phyloP scores from a whole-genome alignment of 2,329 filamentous ascomycete species.

The Paraphaeosphaeria minitans region DNA sequence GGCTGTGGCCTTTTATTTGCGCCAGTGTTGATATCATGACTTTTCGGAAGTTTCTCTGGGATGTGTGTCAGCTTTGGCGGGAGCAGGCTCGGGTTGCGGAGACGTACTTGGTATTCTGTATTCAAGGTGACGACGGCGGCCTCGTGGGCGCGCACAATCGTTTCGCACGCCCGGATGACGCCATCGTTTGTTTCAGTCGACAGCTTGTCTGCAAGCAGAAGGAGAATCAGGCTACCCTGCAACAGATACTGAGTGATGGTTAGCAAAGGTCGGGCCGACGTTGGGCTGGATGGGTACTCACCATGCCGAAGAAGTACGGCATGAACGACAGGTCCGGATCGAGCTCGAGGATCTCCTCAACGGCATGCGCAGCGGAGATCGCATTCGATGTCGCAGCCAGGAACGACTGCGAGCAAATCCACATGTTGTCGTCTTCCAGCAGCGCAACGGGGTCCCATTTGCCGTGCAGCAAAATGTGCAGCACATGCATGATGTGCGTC shows the following conservation, averaged over 20 bases:
- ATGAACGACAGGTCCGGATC: slow-evolving; percentile 93
- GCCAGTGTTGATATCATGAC: slow-evolving; percentile 53
- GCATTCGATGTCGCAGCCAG: slow-evolving; percentile 86
- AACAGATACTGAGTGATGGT: slow-evolving; percentile 66
- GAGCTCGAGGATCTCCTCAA: slow-evolving; percentile 83
- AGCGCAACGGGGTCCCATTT: slow-evolving; percentile 95
- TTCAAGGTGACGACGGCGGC: slow-evolving; percentile 95
- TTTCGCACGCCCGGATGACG: slow-evolving; percentile 88
- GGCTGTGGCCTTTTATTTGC: slow-evolving; percentile 45
- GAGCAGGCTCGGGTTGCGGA: not conserved
- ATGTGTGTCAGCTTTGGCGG: slow-evolving; percentile 4
- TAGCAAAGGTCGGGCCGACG: slow-evolving; percentile 9
- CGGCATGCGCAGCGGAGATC: slow-evolving; percentile 85
- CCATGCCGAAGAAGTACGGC: slow-evolving; percentile 93
- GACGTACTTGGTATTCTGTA: slow-evolving; percentile 83
- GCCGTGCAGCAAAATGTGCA: slow-evolving; percentile 85
- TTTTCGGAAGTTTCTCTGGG: slow-evolving; percentile 60
- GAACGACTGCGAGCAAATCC: slow-evolving; percentile 89
- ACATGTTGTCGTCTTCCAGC: slow-evolving; percentile 87
- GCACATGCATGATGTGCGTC: slow-evolving; percentile 90
- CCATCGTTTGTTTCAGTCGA: slow-evolving; percentile 81
- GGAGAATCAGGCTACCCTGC: slow-evolving; percentile 84
- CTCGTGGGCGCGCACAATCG: slow-evolving; percentile 89
- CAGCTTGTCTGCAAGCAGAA: slow-evolving; percentile 88
- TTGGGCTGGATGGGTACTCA: slow-evolving; percentile 42